These are phyloP conservation scores for Stagonosporopsis chrysanthemi DNA, from an alignment of 2,329 filamentous ascomycete genomes.

Conservation along the genomic window DNA sequence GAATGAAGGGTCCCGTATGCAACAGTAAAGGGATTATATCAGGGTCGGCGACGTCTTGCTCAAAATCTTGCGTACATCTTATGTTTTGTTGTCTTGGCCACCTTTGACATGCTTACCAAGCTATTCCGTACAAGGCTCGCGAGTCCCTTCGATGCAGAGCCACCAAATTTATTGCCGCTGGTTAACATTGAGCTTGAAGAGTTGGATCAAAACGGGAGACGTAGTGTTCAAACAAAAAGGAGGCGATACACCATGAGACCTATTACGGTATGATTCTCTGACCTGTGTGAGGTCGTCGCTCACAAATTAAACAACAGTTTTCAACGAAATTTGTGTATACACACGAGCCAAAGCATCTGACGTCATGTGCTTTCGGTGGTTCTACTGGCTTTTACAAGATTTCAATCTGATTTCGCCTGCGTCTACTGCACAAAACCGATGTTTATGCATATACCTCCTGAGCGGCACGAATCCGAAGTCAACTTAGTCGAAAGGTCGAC, in stretches of 20 bases:
- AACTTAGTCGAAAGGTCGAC: not conserved
- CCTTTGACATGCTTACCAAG: not conserved
- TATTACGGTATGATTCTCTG: conserved; percentile 1
- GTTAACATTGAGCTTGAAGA: conserved; percentile 17
- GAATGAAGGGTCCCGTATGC: conserved; percentile 8
- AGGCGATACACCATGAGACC: not conserved
- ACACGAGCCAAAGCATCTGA: not conserved
- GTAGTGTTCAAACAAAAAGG: not conserved
- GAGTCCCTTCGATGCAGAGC: not conserved
- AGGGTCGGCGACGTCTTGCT: not conserved
- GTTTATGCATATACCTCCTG: not conserved
- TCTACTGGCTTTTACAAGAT: conserved; percentile 2
- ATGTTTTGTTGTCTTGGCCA: not conserved
- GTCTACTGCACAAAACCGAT: not conserved
- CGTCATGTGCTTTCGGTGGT: not conserved
- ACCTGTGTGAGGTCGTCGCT: not conserved
- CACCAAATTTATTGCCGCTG: not conserved
- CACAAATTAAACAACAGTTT: not conserved
- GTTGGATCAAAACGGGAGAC: conserved; percentile 5
- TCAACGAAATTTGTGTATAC: not conserved
- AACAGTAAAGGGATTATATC: conserved; percentile 1
- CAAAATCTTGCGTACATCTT: not conserved
- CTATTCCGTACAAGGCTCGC: conserved; percentile 1
- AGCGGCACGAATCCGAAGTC: not conserved
- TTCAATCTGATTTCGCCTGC: not conserved